phyloP scores from a whole-genome alignment of 1,284 basidiomycete genomes.

The Xerocomus amazonicus region DNA sequence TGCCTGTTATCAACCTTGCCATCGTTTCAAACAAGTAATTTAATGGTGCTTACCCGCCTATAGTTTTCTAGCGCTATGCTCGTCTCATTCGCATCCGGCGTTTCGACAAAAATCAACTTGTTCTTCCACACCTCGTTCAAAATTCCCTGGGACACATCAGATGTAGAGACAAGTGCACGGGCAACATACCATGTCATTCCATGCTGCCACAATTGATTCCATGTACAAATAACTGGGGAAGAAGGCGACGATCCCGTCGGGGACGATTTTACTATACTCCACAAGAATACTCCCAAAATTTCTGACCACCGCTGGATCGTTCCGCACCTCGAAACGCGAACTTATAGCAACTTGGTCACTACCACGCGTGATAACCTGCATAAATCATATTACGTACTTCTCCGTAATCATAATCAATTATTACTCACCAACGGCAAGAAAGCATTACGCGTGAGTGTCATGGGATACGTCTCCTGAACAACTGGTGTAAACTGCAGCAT shows the following conservation, averaged over 20 bases:
- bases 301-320: slow-evolving; percentile 97
- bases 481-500: slow-evolving; percentile 99
- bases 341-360: slow-evolving; percentile 99
- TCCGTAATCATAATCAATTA: background rate
- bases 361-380: slow-evolving; percentile 94
- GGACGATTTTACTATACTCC: slow-evolving; percentile 97
- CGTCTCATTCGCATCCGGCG: slow-evolving; percentile 98
- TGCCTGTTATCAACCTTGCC: slow-evolving; percentile 52
- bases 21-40: background rate
- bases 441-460: slow-evolving; percentile 96
- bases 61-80: slow-evolving; percentile 98
- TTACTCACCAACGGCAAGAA: slow-evolving; percentile 88
- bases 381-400: background rate
- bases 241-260: slow-evolving; percentile 99
- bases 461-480: slow-evolving; percentile 95
- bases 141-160: slow-evolving; percentile 67
- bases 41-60: slow-evolving; percentile 62
- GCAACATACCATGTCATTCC: slow-evolving; percentile 95
- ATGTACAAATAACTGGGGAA: slow-evolving; percentile 99
- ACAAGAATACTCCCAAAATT: slow-evolving; percentile 99
- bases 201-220: slow-evolving; percentile 99
- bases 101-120: slow-evolving; percentile 99
- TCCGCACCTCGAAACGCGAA: slow-evolving; percentile 98
- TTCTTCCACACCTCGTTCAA: slow-evolving; percentile 99
- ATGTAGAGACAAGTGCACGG: background rate